Percentiles rank a stretch among this genome's conserved stretches.
phyloP scores from a whole-genome alignment of 805 yeast genomes.

The Kregervanrija delftensis region DNA sequence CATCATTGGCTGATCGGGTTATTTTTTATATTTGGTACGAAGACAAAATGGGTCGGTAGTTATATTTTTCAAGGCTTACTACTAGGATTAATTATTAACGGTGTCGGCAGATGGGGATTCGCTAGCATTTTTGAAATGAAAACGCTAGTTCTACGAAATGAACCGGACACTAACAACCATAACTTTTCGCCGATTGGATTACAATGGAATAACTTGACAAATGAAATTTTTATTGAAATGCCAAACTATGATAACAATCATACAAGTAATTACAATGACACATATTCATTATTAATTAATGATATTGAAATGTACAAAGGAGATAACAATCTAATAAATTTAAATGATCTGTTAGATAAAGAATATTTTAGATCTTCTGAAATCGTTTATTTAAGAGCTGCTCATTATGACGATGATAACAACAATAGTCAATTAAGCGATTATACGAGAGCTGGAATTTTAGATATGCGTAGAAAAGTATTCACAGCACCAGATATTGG shows the following conservation, averaged over 20 bases:
- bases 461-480: too few relatives aligned
- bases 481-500: too few relatives aligned
- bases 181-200: too few relatives aligned
- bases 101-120: slow-evolving; percentile 88
- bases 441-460: too few relatives aligned
- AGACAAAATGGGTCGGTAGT: slow-evolving; percentile 64
- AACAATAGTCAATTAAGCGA: too few relatives aligned
- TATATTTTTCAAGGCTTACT: slow-evolving; percentile 78
- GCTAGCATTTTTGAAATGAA: slow-evolving; percentile 83
- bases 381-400: too few relatives aligned
- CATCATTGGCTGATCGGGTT: slow-evolving; percentile 79
- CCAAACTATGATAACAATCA: too few relatives aligned
- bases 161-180: slow-evolving; percentile 34
- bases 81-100: slow-evolving; percentile 74
- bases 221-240: too few relatives aligned
- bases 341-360: slow-evolving; percentile 27
- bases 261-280: slow-evolving; percentile 26
- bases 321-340: slow-evolving; percentile 34
- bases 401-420: too few relatives aligned
- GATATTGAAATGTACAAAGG: slow-evolving; percentile 77
- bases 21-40: slow-evolving; percentile 75
- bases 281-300: slow-evolving; percentile 63
- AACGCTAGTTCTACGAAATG: slow-evolving; percentile 59
- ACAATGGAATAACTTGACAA: too few relatives aligned
- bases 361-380: slow-evolving; percentile 1